Percentiles rank a stretch among this genome's conserved stretches.
Evolutionary conservation across 208 protist species (phyloP).

Genomic region (Acanthamoeba lenticulata): DNA sequence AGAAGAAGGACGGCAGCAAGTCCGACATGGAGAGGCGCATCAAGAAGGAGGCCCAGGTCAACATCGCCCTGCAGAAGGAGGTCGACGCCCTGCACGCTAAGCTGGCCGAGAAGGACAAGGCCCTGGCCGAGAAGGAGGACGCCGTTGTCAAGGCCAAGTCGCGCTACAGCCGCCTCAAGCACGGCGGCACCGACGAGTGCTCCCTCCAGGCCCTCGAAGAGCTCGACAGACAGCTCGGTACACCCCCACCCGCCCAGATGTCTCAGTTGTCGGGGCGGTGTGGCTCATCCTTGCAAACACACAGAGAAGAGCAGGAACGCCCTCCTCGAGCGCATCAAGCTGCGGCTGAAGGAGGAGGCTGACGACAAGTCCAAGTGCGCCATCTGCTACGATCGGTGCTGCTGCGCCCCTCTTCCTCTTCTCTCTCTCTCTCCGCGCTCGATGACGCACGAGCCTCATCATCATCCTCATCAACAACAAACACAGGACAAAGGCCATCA

Average conservation of each 20-base stretch:
- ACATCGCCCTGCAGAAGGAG: background rate
- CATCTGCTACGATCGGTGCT: background rate
- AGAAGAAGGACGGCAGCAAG: background rate
- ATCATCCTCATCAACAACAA: background rate
- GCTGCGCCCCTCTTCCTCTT: background rate
- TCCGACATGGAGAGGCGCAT: background rate
- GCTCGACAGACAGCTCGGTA: background rate
- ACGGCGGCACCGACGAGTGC: background rate
- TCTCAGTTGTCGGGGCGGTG: no score
- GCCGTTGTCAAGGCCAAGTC: background rate
- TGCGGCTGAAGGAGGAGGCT: background rate
- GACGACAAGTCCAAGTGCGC: conserved; percentile 30
- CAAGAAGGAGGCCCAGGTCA: conserved; percentile 1
- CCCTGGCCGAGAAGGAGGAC: background rate
- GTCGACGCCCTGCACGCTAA: background rate
- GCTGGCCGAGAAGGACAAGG: background rate
- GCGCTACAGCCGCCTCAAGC: background rate
- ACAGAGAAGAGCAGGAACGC: conserved; percentile 15
- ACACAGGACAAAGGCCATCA: background rate
- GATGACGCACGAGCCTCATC: background rate
- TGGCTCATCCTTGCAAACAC: background rate
- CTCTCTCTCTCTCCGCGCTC: background rate
- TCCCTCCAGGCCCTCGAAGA: conserved; percentile 3
- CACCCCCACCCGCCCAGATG: background rate
- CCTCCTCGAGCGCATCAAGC: background rate